These are phyloP conservation scores for Plasmodium coatneyi DNA, from an alignment of 169 alveolate species.

Conservation along the genomic window DNA sequence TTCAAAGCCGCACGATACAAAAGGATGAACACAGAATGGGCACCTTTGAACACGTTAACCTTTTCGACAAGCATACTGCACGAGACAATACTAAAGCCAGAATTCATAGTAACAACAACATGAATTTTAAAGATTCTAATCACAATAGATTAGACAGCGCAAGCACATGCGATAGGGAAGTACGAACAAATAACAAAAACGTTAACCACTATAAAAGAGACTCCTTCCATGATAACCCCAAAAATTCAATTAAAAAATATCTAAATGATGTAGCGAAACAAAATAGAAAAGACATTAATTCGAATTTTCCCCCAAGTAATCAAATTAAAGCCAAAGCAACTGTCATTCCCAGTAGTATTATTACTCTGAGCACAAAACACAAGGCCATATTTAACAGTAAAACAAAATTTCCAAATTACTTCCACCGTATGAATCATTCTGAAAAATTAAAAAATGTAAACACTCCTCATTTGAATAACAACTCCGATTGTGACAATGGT, in stretches of 20 bases:
- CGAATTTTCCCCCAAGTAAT: background rate
- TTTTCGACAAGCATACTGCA: background rate
- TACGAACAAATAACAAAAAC: background rate
- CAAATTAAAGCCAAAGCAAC: background rate
- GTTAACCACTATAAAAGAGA: background rate
- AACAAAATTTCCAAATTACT: background rate
- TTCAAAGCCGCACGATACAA: background rate
- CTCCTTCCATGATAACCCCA: background rate
- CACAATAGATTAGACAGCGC: background rate
- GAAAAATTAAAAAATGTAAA: slow-evolving; percentile 7
- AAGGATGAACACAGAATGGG: background rate
- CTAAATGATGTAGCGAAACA: background rate
- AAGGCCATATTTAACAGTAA: background rate
- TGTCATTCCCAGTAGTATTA: background rate
- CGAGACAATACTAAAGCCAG: background rate
- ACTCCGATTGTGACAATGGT: background rate
- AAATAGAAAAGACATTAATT: slow-evolving; percentile 3
- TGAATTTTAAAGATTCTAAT: background rate
- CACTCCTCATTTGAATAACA: background rate
- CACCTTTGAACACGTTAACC: background rate
- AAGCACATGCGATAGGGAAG: background rate
- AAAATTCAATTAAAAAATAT: background rate
- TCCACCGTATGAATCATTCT: background rate
- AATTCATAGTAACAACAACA: background rate
- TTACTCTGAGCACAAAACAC: background rate